These are phyloP conservation scores for Alternaria sp. DNA, from an alignment of 2,329 filamentous ascomycete species.

Conservation along the genomic window DNA sequence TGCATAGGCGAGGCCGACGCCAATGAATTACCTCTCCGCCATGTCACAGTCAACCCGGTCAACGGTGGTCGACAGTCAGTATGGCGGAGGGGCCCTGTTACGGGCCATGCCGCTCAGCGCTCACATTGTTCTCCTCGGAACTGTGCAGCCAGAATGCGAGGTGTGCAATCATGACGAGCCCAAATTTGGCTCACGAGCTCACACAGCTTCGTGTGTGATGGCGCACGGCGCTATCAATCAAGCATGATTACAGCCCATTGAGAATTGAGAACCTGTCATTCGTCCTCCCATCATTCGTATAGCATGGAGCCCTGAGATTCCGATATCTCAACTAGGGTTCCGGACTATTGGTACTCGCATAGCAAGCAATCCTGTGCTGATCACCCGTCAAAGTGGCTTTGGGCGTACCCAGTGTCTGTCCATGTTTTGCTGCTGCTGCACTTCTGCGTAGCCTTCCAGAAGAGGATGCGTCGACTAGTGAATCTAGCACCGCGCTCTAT, in stretches of 20 bases:
- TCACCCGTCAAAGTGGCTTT: conserved; percentile 50
- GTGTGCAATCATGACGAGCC: conserved; percentile 16
- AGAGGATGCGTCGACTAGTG: conserved; percentile 23
- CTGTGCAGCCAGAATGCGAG: conserved; percentile 11
- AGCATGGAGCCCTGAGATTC: conserved; percentile 22
- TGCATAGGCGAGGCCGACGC: conserved; percentile 41
- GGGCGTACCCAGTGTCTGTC: conserved; percentile 36
- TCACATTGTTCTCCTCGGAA: conserved; percentile 5
- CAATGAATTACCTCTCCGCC: conserved; percentile 24
- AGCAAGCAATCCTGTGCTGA: conserved; percentile 39
- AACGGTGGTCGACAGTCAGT: conserved; percentile 22
- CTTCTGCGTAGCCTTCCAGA: conserved; percentile 40
- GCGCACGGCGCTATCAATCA: conserved; percentile 37
- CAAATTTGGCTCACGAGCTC: conserved; percentile 25
- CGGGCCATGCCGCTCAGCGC: conserved; percentile 10
- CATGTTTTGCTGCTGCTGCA: conserved; percentile 23
- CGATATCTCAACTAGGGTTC: conserved; percentile 27
- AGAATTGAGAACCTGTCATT: conserved; percentile 20
- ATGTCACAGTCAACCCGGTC: conserved; percentile 34
- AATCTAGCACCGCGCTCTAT: conserved; percentile 7
- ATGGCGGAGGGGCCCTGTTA: conserved; percentile 11
- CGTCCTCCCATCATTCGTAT: conserved; percentile 29
- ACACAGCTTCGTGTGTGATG: conserved; percentile 25
- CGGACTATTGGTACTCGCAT: conserved; percentile 41
- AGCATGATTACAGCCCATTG: conserved; percentile 32